A percentile compares a stretch with the other conserved stretches of the same genome.
These are phyloP conservation scores for Myriosclerotinia duriaeana DNA, from an alignment of 2,329 filamentous ascomycete species.

Conservation along the genomic window DNA sequence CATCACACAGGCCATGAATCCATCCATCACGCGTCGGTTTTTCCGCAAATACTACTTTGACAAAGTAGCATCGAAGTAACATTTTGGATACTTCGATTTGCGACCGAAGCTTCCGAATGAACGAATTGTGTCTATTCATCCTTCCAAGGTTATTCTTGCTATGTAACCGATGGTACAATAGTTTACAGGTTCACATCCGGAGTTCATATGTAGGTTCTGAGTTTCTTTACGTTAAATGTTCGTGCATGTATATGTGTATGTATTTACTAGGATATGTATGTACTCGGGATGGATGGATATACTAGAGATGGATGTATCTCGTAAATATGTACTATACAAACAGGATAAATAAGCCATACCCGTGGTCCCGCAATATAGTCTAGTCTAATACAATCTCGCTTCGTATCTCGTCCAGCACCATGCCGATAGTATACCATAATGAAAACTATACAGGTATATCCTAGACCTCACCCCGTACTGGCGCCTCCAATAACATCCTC, in stretches of 20 bases:
- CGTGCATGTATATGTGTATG: neutral
- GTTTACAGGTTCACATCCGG: neutral
- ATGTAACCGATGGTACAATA: neutral
- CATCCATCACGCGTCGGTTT: neutral
- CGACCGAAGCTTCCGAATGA: neutral
- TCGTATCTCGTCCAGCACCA: neutral
- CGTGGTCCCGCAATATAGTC: neutral
- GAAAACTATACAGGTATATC: neutral
- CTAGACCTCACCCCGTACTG: too few species aligned
- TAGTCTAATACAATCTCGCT: neutral
- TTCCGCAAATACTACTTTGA: slow-evolving; percentile 10
- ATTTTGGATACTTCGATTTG: neutral
- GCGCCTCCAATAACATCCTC: neutral
- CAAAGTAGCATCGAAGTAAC: neutral
- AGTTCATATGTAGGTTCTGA: neutral
- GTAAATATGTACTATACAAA: neutral
- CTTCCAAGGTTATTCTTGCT: too few species aligned
- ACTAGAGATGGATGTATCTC: neutral
- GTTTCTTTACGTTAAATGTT: neutral
- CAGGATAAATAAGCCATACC: neutral
- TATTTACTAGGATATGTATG: neutral
- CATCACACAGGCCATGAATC: neutral
- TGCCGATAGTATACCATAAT: too few species aligned
- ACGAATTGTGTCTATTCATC: neutral
- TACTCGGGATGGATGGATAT: neutral